A percentile compares a stretch with the other conserved stretches of the same genome.
Conservation (phyloP, 116 monocot genomes). For the Phalaenopsis hybrid region DNA sequence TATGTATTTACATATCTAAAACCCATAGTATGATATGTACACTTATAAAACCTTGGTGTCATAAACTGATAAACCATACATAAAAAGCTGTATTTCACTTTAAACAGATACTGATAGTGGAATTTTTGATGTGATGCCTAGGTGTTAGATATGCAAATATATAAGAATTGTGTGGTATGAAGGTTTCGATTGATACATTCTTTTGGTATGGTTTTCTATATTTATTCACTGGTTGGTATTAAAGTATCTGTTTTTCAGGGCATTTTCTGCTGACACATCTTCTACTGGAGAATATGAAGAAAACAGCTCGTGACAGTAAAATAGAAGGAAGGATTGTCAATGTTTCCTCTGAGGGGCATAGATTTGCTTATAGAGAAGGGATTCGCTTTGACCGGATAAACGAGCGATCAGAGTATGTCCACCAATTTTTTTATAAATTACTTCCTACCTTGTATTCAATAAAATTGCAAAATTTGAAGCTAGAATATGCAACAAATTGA, state of each 20-base stretch:
- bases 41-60: too few relatives aligned
- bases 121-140: too few relatives aligned
- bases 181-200: background rate
- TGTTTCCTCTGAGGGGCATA: conserved; percentile 68
- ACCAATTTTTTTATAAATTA: conserved; percentile 3
- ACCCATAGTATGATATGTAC: too few relatives aligned
- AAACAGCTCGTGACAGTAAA: conserved; percentile 35
- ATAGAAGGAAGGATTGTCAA: conserved; percentile 70
- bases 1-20: too few relatives aligned
- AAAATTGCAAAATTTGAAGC: background rate
- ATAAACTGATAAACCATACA: too few relatives aligned
- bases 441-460: background rate
- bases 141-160: too few relatives aligned
- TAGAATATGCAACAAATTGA: background rate
- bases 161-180: too few relatives aligned
- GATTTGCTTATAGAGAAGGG: conserved; percentile 50
- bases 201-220: background rate
- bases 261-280: conserved; percentile 73
- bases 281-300: conserved; percentile 59
- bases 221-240: background rate
- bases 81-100: too few relatives aligned
- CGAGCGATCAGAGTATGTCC: conserved; percentile 40
- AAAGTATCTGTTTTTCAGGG: conserved; percentile 28
- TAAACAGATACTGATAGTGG: too few relatives aligned
- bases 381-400: conserved; percentile 68